Percentiles rank a stretch among this genome's conserved stretches.
Conservation (phyloP, 257 asterid species). For the Anisodus acutangulus region DNA sequence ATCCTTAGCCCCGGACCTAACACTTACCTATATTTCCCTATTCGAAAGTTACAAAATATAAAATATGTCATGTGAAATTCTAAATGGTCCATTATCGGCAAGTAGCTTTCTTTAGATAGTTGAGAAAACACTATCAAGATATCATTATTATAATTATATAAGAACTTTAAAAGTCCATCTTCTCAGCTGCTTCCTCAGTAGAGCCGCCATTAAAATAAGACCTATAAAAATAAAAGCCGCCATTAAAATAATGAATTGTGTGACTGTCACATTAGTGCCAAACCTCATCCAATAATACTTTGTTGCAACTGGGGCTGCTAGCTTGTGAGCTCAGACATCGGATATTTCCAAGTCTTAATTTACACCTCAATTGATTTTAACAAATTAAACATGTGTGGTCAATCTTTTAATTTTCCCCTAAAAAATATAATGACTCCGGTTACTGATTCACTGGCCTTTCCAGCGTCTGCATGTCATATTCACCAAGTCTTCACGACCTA, state of each 20-base stretch:
- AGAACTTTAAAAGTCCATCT: not conserved
- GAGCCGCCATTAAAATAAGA: constrained; percentile 25
- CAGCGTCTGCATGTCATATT: not conserved
- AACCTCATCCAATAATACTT: constrained; percentile 10
- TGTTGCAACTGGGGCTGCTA: constrained; percentile 29
- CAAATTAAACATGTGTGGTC: not conserved
- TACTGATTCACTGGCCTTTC: constrained; percentile 4
- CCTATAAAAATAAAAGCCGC: not conserved
- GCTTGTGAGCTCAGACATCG: not conserved
- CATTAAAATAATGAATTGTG: constrained; percentile 14
- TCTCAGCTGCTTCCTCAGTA: not conserved
- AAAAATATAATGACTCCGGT: not conserved
- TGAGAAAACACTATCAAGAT: not conserved
- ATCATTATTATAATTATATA: not conserved
- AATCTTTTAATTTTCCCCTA: not conserved
- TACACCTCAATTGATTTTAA: not conserved
- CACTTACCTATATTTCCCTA: no score
- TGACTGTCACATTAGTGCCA: not conserved
- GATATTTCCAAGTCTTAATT: not conserved
- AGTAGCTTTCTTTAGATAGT: not conserved
- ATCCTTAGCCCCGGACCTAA: no score
- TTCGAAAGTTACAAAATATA: not conserved
- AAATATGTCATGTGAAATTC: not conserved
- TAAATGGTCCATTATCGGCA: not conserved
- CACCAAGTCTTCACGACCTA: not conserved